Evolutionary conservation across 1,284 basidiomycete species (phyloP).

Genomic region (Uromyces viciae-fabae): DNA sequence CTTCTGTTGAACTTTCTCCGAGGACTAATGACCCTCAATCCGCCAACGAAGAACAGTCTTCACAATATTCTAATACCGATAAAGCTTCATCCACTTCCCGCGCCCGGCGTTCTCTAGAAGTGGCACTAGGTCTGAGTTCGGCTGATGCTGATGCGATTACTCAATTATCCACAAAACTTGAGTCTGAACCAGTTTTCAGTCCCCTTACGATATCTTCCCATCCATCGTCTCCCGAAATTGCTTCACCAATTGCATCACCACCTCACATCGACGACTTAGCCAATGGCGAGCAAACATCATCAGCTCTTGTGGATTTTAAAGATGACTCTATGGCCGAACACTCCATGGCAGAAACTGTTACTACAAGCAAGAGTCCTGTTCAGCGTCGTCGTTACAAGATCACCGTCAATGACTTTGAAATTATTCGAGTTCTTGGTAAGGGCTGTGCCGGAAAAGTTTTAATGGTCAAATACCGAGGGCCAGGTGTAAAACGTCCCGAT

Average conservation of each 20-base stretch:
- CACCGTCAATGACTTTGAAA: constrained; percentile 80
- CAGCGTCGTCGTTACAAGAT: constrained; percentile 17
- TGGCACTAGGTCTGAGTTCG: neutral
- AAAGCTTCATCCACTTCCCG: neutral
- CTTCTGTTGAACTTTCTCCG: neutral
- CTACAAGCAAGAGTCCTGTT: neutral
- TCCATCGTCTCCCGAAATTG: neutral
- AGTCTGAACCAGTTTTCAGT: neutral
- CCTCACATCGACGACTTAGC: neutral
- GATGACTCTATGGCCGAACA: neutral
- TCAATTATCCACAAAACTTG: neutral
- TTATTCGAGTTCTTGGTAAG: constrained; percentile 90
- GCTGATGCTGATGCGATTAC: constrained; percentile 15
- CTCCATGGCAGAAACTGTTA: neutral
- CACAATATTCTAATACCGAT: neutral
- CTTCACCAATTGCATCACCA: neutral
- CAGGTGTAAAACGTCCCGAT: neutral
- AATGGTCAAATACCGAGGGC: constrained; percentile 35
- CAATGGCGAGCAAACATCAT: neutral
- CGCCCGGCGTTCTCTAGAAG: neutral
- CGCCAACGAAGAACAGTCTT: neutral
- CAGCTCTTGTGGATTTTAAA: neutral
- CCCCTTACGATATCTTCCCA: neutral
- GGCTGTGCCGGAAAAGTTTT: constrained; percentile 83
- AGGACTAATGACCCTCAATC: neutral